Evolutionary conservation across 2,329 filamentous ascomycete species (phyloP).

Genomic region (Fusarium secorum): DNA sequence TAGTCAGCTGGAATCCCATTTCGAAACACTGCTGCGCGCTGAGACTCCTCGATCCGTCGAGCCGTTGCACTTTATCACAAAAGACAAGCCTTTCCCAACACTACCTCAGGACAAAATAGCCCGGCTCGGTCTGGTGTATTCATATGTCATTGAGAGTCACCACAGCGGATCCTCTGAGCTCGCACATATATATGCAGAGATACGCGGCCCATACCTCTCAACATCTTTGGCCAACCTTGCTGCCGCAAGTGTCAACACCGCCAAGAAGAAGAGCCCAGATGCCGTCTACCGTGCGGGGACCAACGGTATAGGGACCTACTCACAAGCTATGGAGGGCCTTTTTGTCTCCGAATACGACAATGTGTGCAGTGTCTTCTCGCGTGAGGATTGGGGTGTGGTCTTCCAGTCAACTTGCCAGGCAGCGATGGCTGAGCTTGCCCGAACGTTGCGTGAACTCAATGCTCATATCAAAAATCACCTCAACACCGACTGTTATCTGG

Average conservation of each 20-base stretch:
- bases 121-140: conserved; percentile 80
- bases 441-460: conserved; percentile 89
- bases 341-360: conserved; percentile 91
- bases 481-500: conserved; percentile 90
- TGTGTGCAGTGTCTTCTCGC: conserved; percentile 83
- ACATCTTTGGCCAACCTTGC: conserved; percentile 85
- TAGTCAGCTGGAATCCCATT: conserved; percentile 82
- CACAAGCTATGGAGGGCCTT: conserved; percentile 84
- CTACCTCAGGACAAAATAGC: conserved; percentile 78
- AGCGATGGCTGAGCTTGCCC: conserved; percentile 81
- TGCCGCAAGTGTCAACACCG: conserved; percentile 82
- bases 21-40: conserved; percentile 76
- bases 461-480: conserved; percentile 86
- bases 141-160: conserved; percentile 72
- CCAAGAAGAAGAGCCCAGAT: conserved; percentile 81
- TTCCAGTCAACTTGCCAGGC: conserved; percentile 81
- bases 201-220: conserved; percentile 86
- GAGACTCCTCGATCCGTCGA: conserved; percentile 85
- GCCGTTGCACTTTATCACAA: conserved; percentile 91
- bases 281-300: conserved; percentile 87
- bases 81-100: conserved; percentile 83
- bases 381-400: conserved; percentile 83
- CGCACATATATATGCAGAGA: conserved; percentile 84
- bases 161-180: conserved; percentile 63
- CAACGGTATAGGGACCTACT: conserved; percentile 91